Base-by-base conservation (phyloP, 2,329 filamentous ascomycete genomes). In the Dactylellina sp. region DNA sequence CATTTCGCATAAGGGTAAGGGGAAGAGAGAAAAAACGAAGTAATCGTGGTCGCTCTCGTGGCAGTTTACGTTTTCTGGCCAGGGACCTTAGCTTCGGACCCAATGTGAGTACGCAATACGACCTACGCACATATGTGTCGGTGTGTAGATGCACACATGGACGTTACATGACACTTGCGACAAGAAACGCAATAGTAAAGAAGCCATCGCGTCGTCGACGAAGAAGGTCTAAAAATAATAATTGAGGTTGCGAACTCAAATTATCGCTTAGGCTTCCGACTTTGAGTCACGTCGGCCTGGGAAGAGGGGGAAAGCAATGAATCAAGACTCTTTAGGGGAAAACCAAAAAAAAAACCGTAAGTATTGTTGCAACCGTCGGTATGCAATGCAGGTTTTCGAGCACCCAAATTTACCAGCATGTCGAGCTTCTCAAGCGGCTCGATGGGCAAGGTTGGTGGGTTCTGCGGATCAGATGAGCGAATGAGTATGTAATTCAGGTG, bases 161-260 rank as follows among this genome's bases (percentile, higher is more conserved):
- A 37, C 7, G 44, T 49, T 37, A 47, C 56, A 49, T 50, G 57
- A 39, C 57, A 28, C 46, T 68, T 68, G 53, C 63, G 63, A 60
- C 53, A 37, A 60, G 35, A 24, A 16, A 14, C 49, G 47, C 56
- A 61, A 40, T 42, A 28, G 9, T 7, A 40, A 32, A 22, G 35
- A 18, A 37, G 39, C 53, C 44, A 64, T 59, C 59, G 53, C 25
- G 52, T 64, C 16, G 16, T 40, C 35, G 20, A 53, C 42, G 5
- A 20, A 16, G 28, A 28, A 46, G 35, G 49, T 55, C 70, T 66
- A 74, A 74, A 74, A 74, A 74, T 74, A 72, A 72, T 72, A 74
- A 60, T 49, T 16, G 35, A 44, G 49, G 9, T 28, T 57, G 44
- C 39, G 68, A 60, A 59, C 65, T 49, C 60, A 64, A 65, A 65